phyloP scores from a whole-genome alignment of 1,284 basidiomycete genomes.

The Puccinia sorghi region DNA sequence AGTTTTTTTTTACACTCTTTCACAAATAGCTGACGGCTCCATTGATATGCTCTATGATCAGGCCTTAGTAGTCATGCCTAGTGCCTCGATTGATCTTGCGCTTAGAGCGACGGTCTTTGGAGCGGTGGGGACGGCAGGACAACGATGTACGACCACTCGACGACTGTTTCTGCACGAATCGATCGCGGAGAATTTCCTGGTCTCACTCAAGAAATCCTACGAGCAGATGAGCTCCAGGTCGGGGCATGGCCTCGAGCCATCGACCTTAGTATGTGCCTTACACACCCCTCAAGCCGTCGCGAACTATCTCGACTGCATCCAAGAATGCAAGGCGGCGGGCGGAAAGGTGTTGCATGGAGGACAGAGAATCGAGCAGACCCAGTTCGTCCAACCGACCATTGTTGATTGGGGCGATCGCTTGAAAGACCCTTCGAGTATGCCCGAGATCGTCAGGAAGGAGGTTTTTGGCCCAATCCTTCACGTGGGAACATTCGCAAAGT shows the following conservation, averaged over 20 bases:
- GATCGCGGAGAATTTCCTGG: conserved; percentile 74
- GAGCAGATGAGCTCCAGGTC: conserved; percentile 63
- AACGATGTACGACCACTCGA: conserved; percentile 90
- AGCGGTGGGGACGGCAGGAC: conserved; percentile 89
- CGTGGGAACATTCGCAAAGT: conserved; percentile 81
- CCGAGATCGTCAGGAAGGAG: conserved; percentile 74
- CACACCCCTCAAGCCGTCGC: conserved; percentile 72
- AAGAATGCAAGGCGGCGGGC: conserved; percentile 67
- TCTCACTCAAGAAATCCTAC: conserved; percentile 72
- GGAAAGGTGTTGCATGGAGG: conserved; percentile 76
- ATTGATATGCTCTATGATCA: conserved; percentile 58
- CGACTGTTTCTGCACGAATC: conserved; percentile 81
- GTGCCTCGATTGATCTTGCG: conserved; percentile 85
- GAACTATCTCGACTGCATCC: conserved; percentile 68
- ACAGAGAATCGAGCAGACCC: conserved; percentile 60
- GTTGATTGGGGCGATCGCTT: conserved; percentile 60
- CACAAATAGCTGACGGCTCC: not conserved
- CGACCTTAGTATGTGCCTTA: conserved; percentile 81
- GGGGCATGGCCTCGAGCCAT: conserved; percentile 75
- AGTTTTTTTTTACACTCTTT: not conserved
- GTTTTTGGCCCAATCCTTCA: conserved; percentile 84
- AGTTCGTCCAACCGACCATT: conserved; percentile 84
- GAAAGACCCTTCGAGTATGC: conserved; percentile 65
- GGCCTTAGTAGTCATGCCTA: conserved; percentile 85
- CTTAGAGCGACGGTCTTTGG: conserved; percentile 88